Conservation (phyloP, 1,284 basidiomycete species). For the Bjerkandera adusta region DNA sequence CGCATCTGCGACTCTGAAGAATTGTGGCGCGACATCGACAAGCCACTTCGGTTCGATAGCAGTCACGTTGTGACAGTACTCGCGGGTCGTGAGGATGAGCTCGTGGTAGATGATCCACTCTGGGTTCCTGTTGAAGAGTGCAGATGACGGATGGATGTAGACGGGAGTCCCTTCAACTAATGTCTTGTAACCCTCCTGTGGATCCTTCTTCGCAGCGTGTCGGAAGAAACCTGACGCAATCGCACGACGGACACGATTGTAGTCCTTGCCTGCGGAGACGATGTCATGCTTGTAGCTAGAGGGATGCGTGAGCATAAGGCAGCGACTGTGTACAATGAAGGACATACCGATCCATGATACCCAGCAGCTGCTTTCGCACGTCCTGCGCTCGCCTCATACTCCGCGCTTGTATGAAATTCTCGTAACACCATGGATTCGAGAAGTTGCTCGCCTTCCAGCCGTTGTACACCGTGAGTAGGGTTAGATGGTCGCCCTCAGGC, state of each 20-base stretch:
- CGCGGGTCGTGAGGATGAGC: constrained; percentile 72
- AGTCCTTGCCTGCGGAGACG: constrained; percentile 87
- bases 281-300: constrained; percentile 98
- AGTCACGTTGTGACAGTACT: constrained; percentile 97
- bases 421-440: constrained; percentile 95
- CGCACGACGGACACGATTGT: constrained; percentile 90
- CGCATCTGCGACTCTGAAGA: constrained; percentile 96
- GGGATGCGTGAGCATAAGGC: constrained; percentile 8
- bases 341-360: constrained; percentile 95
- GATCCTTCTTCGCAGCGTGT: constrained; percentile 95
- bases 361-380: constrained; percentile 93
- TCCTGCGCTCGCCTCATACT: constrained; percentile 98
- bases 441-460: constrained; percentile 97
- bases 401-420: constrained; percentile 97
- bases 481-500: constrained; percentile 96
- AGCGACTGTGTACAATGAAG: constrained; percentile 1
- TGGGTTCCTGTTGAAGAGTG: constrained; percentile 91
- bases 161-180: constrained; percentile 97
- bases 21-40: constrained; percentile 95
- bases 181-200: constrained; percentile 96
- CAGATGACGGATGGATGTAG: constrained; percentile 97
- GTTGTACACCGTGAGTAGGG: constrained; percentile 95
- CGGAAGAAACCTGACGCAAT: constrained; percentile 98
- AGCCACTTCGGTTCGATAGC: constrained; percentile 99
- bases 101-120: constrained; percentile 82